A percentile compares a stretch with the other conserved stretches of the same genome.
Evolutionary conservation across 148 eudicot genomes (phyloP).

Genomic region (Fagopyrum esculentum): DNA sequence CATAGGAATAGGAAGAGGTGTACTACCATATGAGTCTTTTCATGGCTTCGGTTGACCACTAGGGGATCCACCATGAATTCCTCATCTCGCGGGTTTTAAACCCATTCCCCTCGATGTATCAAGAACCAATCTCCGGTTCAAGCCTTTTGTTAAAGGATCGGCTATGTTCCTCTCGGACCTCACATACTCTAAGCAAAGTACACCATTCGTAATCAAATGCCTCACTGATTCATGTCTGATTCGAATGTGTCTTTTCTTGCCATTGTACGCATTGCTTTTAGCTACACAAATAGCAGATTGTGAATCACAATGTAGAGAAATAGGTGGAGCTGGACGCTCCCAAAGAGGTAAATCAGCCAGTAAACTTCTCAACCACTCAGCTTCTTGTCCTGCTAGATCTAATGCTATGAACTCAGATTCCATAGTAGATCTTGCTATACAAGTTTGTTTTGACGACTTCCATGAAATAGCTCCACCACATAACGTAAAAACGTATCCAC

Average conservation of each 20-base stretch:
- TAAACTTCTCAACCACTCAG: not conserved
- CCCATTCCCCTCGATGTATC: slow-evolving; percentile 1
- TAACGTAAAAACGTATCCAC: not conserved
- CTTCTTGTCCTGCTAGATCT: not conserved
- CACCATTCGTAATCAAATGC: not conserved
- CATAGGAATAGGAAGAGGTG: not conserved
- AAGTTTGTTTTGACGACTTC: not conserved
- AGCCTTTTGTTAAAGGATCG: slow-evolving; percentile 7
- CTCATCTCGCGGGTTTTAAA: not conserved
- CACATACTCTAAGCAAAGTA: not conserved
- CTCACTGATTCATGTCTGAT: not conserved
- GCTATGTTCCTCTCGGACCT: not conserved
- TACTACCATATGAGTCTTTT: not conserved
- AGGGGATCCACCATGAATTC: not conserved
- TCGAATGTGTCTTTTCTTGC: slow-evolving; percentile 6
- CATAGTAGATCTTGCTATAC: not conserved
- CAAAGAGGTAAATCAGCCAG: not conserved
- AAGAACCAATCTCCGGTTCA: not conserved
- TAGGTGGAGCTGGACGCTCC: not conserved
- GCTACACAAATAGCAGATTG: not conserved
- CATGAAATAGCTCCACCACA: not conserved
- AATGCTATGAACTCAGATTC: slow-evolving; percentile 8
- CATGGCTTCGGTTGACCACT: not conserved
- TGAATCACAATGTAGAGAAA: slow-evolving; percentile 8
- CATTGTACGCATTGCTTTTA: not conserved